Evolutionary conservation across 768 basidiomycete genomes (phyloP), one percentile per base, ranked within the genome.

Genomic region (Heimioporus sp.): DNA sequence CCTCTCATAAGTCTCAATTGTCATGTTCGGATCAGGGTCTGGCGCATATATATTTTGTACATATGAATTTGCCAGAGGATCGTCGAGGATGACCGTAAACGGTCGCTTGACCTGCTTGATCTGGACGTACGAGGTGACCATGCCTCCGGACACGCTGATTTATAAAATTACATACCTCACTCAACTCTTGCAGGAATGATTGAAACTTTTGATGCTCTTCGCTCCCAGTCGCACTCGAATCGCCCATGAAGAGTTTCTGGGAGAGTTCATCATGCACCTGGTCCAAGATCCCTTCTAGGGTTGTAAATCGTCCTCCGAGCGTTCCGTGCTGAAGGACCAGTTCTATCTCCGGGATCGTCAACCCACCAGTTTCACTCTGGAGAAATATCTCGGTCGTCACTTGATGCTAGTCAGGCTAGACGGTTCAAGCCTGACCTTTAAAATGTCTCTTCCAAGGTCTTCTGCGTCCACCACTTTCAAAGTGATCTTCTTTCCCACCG

Each of bases 41-140:
- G 97, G 97, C 0, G 97, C 96, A 65, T 96, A 98, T n/a, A 95
- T 62, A 67, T 93, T 97, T 68, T 99, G 97, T 41, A 99, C 74
- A 65, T 98, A 95, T 3, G 92, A 95, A 68, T 98, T 98, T 13
- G 92, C 87, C 17, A 98, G 76, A 3, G 97, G 97, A 65, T 98
- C 96, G 63, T 98, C 96, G 10, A 99, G 75, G 66, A 98, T 88
- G 53, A 99, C 66, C 0, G 96, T 98, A 72, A 96, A 99, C 4
- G 87, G 86, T 32, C 75, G 76, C 46, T 85, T 80, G 12, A 81
- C 95, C 40, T 76, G 78, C 72, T 92, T 93, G 56, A 94, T 80
- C 88, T 92, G 36, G 20, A 37, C 21, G 8, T 38, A 13, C 20
- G 13, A 31, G 30, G 17, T 55, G 46, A 56, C 36, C 53, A 45